Evolutionary conservation across 169 alveolate genomes (phyloP), one percentile per base, ranked within the genome.

Genomic region (Eimeria praecox): DNA sequence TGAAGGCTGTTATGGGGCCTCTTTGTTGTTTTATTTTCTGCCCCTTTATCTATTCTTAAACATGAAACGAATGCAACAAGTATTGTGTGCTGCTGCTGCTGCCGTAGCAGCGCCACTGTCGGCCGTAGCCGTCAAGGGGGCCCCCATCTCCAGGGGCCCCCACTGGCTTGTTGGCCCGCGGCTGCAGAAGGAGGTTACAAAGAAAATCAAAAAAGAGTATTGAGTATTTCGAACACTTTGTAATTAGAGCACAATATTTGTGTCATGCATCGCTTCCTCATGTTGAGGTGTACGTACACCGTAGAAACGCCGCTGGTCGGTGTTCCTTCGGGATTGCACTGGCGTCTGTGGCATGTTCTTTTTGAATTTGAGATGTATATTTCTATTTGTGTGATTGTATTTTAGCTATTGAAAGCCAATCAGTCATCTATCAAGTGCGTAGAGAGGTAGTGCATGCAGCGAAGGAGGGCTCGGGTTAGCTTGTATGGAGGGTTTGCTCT

Each of bases 111-210:
- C 86, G 42, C 62, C 59, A 42, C 38, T 42, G 86, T 38, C 86
- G 86, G 86, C 86, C 18, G 62, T 44, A 75, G 38, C 86, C 16
- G 86, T n/a, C 52, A 4, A n/a, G 38, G 86, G 86, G 86, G 40
- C 62, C 86, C 86, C 40, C 78, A 66, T 66, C 44, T n/a, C 42
- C 46, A 33, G 78, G 78, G 78, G 46, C 78, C 78, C 78, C 16
- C 78, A 30, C 20, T 42, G 78, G 78, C 78, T 66, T 66, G 78
- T 6, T 33, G 44, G 46, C 4, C 27, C 78, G 5, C 33, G 2
- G 42, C 27, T 22, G 78, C 27, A 10, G 27, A 10, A 33, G 78
- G 44, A 10, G n/a, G 44, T 4, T 46, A 66, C 20, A 18, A 1
- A n/a, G n/a, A n/a, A n/a, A n/a, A n/a, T n/a, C n/a, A n/a, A n/a